Conservation (phyloP, 306 rosid species). For the Vachellia collinsii region DNA sequence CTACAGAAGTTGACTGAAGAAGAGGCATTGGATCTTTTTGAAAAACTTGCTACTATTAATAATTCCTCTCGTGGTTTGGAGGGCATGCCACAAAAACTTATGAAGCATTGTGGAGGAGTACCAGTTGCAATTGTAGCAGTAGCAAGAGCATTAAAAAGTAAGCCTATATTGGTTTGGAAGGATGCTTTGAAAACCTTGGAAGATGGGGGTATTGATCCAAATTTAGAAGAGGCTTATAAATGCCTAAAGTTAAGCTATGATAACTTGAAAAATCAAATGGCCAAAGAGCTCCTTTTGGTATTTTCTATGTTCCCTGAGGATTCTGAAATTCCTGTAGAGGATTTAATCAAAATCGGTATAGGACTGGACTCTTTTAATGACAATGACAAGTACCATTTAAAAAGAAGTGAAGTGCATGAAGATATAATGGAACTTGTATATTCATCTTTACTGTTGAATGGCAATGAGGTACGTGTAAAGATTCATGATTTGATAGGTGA, state of each 20-base stretch:
- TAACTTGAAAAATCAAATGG: slow-evolving; percentile 1
- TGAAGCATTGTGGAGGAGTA: slow-evolving; percentile 30
- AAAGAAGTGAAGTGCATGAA: slow-evolving; percentile 8
- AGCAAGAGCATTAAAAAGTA: slow-evolving; percentile 22
- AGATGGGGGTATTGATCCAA: not conserved
- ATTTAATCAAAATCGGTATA: not conserved
- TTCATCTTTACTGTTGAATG: slow-evolving; percentile 27
- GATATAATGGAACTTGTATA: not conserved
- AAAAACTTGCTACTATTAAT: not conserved
- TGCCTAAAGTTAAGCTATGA: slow-evolving; percentile 35
- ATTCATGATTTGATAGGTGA: slow-evolving; percentile 35
- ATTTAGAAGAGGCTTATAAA: slow-evolving; percentile 6
- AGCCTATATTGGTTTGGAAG: not conserved
- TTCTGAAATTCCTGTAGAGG: not conserved
- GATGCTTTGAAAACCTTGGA: slow-evolving; percentile 1
- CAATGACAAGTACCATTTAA: not conserved
- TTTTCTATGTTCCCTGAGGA: slow-evolving; percentile 37
- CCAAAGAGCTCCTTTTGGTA: slow-evolving; percentile 17
- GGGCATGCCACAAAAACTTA: not conserved
- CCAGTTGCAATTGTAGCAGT: slow-evolving; percentile 3
- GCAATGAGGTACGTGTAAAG: not conserved
- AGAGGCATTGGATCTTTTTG: slow-evolving; percentile 29
- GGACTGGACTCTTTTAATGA: slow-evolving; percentile 8
- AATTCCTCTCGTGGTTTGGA: not conserved
- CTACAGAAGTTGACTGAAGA: not conserved